phyloP scores from a whole-genome alignment of 805 yeast species.

The Metschnikowia aberdeeniae region DNA sequence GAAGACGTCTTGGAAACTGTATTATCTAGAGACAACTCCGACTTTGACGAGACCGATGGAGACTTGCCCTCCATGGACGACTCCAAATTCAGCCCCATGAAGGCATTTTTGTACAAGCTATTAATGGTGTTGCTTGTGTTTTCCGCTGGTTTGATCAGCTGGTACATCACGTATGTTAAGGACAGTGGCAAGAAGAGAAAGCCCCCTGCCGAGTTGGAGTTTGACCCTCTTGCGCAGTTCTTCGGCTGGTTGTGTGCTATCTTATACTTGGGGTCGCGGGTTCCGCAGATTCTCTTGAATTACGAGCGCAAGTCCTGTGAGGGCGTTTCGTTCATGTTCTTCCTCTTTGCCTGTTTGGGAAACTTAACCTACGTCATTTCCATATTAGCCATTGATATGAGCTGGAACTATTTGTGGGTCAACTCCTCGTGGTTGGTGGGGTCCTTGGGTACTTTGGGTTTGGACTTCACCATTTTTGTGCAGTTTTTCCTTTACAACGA shows the following conservation, averaged over 20 bases:
- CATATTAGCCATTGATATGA: constrained; percentile 70
- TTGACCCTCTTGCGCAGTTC: constrained; percentile 76
- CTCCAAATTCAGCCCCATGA: constrained; percentile 18
- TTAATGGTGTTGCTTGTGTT: constrained; percentile 66
- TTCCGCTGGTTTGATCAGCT: constrained; percentile 79
- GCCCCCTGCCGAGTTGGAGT: constrained; percentile 45
- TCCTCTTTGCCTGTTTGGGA: constrained; percentile 92
- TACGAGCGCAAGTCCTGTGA: constrained; percentile 87
- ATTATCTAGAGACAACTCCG: constrained; percentile 37
- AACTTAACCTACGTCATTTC: constrained; percentile 87
- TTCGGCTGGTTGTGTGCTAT: constrained; percentile 82
- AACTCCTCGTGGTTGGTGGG: constrained; percentile 94
- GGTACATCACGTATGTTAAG: constrained; percentile 63
- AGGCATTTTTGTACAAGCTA: constrained; percentile 25
- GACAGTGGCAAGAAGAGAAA: constrained; percentile 30
- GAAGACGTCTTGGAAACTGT: constrained; percentile 66
- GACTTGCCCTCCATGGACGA: constrained; percentile 25
- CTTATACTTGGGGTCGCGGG: constrained; percentile 78
- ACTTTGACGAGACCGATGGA: constrained; percentile 12
- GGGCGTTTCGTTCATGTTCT: constrained; percentile 90
- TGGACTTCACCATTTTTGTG: constrained; percentile 79
- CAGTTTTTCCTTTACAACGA: constrained; percentile 80
- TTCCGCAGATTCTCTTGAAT: constrained; percentile 88
- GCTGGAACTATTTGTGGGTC: constrained; percentile 64
- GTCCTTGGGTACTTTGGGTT: constrained; percentile 75